Conservation (phyloP, 2,329 filamentous ascomycete species). For the Trichophyton equinum region DNA sequence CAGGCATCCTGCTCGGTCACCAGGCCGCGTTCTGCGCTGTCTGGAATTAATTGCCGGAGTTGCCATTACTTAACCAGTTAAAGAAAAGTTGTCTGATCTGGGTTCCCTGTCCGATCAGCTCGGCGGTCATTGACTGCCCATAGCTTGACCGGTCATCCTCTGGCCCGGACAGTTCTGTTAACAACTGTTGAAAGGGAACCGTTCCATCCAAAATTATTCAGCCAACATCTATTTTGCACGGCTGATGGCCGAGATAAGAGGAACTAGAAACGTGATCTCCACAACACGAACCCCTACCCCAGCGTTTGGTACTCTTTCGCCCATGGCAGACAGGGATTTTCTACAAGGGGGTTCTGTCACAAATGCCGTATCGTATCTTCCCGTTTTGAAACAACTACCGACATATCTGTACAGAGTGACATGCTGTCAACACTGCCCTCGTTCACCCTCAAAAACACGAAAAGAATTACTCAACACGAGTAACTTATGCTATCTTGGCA, state of each 20-base stretch:
- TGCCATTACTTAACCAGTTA: background rate
- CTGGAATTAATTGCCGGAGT: background rate
- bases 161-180: background rate
- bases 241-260: background rate
- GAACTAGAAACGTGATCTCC: background rate
- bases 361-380: background rate
- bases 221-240: background rate
- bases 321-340: slow-evolving; percentile 2
- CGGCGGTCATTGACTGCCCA: background rate
- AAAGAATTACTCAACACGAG: background rate
- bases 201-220: background rate
- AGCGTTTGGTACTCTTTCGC: slow-evolving; percentile 1
- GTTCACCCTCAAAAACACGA: background rate
- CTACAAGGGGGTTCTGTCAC: background rate
- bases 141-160: background rate
- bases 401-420: background rate
- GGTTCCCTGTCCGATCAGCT: background rate
- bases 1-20: background rate
- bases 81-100: background rate
- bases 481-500: background rate
- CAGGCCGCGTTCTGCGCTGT: background rate
- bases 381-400: background rate
- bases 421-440: background rate
- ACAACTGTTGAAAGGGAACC: background rate
- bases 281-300: slow-evolving; percentile 1